Evolutionary conservation across 768 basidiomycete genomes (phyloP).

Genomic region (Cubamyces sp.): DNA sequence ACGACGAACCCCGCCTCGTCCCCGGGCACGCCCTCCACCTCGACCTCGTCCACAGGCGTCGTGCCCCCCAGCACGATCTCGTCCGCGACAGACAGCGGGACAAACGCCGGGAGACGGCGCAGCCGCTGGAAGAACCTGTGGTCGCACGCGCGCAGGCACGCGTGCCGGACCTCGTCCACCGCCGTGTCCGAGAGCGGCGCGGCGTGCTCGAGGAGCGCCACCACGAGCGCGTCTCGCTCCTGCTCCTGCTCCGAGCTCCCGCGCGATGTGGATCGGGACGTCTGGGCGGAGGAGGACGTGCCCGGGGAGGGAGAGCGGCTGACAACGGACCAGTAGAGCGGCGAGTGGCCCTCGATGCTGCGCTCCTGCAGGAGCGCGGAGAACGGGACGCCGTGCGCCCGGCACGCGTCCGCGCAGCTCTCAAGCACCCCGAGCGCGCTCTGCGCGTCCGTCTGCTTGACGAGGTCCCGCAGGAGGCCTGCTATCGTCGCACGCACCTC

Average conservation of each 20-base stretch:
- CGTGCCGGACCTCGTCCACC: conserved; percentile 63
- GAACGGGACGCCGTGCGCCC: conserved; percentile 50
- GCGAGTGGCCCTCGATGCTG: conserved; percentile 65
- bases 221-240: conserved; percentile 39
- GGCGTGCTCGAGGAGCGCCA: conserved; percentile 58
- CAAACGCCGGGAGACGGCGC: conserved; percentile 54
- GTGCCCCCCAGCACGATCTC: conserved; percentile 42
- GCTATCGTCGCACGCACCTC: conserved; percentile 59
- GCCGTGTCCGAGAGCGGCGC: conserved; percentile 47
- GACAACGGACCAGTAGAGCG: conserved; percentile 75
- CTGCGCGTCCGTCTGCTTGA: conserved; percentile 31
- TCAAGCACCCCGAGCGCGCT: conserved; percentile 51
- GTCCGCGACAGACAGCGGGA: conserved; percentile 56
- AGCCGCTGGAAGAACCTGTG: conserved; percentile 64
- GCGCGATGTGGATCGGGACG: neutral
- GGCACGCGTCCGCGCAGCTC: conserved; percentile 67
- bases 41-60: conserved; percentile 49
- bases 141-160: conserved; percentile 67
- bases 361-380: conserved; percentile 62
- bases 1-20: conserved; percentile 59
- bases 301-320: conserved; percentile 45
- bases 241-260: conserved; percentile 21
- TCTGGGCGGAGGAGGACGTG: neutral
- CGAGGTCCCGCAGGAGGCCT: conserved; percentile 55
- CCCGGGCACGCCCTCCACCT: conserved; percentile 53